Evolutionary conservation across 306 rosid species (phyloP), one percentile per base, ranked within the genome.

Genomic region (Pyrus bretschneideri): DNA sequence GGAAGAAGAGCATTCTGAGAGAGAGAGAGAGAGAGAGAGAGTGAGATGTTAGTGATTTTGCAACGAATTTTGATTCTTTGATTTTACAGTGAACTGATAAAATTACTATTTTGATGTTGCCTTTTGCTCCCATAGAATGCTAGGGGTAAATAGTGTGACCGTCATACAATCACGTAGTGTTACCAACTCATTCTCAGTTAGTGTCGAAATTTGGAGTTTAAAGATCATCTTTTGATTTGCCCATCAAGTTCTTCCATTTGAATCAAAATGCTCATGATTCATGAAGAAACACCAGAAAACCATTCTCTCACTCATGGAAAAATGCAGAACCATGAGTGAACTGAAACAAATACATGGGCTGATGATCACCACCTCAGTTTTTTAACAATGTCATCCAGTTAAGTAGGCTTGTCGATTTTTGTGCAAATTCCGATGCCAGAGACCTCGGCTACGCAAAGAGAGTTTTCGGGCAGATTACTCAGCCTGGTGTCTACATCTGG

Each of bases 321-420:
- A 81, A 76, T 93, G 89, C 83, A 84, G 72, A 73, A 78, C 82
- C 22, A 84, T 84, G 85, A 80, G 75, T 5, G 88, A 87, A 57
- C 62, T 93, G 85, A 91, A 88, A 75, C 84, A 25, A 27, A 57
- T 91, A 76, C 92, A 84, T 45, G 88, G 86, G 13, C 51, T 79
- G 70, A 25, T 25, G 27, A 25, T 25, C 27, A 25, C 27, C 27
- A 25, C 27, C 27, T 25, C 27, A 25, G 0, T 1, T 25, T 25
- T 25, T 25, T 25, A 25, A 25, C 27, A 25, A 25, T 25, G 27
- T 25, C 27, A 25, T 25, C 27, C 27, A 25, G 27, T 25, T 25
- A 25, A 25, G 27, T 25, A 25, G 27, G 0, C 27, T 25, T 25
- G 27, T 25, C 27, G 2, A 25, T 25, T 25, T 25, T 25, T 25